Percentiles rank a stretch among this genome's conserved stretches.
Evolutionary conservation across 1,284 basidiomycete genomes (phyloP).

Genomic region (Papiliotrema terrestris): DNA sequence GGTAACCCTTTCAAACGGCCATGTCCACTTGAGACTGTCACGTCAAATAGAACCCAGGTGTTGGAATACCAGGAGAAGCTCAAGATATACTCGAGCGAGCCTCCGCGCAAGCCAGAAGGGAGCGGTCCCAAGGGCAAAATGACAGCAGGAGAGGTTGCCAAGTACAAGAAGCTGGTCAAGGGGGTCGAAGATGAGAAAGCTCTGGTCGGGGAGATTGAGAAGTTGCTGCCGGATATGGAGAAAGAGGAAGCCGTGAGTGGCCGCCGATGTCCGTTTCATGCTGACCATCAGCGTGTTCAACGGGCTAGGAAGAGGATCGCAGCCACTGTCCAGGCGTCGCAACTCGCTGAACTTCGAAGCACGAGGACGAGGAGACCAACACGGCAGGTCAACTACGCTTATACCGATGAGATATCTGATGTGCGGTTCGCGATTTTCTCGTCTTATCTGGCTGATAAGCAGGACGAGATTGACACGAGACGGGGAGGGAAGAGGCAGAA

Average conservation of each 20-base stretch:
- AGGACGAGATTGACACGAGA: neutral
- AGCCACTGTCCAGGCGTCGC: slow-evolving; percentile 19
- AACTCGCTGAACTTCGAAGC: slow-evolving; percentile 33
- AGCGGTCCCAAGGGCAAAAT: slow-evolving; percentile 23
- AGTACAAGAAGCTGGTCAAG: slow-evolving; percentile 20
- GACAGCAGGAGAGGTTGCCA: slow-evolving; percentile 11
- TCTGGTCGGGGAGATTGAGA: slow-evolving; percentile 27
- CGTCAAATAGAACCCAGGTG: slow-evolving; percentile 29
- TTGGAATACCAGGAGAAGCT: slow-evolving; percentile 19
- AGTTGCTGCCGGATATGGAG: slow-evolving; percentile 34
- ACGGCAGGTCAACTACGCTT: slow-evolving; percentile 40
- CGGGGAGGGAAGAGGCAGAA: slow-evolving; percentile 1
- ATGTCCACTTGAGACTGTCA: slow-evolving; percentile 36
- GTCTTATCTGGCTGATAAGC: neutral
- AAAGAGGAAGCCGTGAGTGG: slow-evolving; percentile 38
- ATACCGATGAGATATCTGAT: slow-evolving; percentile 21
- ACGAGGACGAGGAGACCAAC: slow-evolving; percentile 39
- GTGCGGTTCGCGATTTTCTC: slow-evolving; percentile 8
- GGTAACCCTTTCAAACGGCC: slow-evolving; percentile 49
- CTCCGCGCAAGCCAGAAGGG: slow-evolving; percentile 9
- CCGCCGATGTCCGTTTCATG: neutral
- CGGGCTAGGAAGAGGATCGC: slow-evolving; percentile 26
- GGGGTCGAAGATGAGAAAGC: slow-evolving; percentile 34
- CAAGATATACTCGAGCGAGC: slow-evolving; percentile 16
- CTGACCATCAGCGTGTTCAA: slow-evolving; percentile 22